Conservation (phyloP, 768 basidiomycete genomes). For the Leccinum uliginosum region DNA sequence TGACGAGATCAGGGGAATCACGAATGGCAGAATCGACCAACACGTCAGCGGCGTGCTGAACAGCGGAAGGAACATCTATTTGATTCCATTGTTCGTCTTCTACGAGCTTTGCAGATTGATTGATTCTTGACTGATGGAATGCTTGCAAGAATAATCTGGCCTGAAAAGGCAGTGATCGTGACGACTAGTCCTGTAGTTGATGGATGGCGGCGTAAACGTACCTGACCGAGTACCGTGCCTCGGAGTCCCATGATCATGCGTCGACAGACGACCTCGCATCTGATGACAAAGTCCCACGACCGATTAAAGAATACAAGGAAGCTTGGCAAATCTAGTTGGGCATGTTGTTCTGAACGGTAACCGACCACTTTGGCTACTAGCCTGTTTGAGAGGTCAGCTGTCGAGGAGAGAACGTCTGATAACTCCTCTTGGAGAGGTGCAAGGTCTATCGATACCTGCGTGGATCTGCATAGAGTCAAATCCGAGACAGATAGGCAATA, state of each 20-base stretch:
- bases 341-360: conserved; percentile 75
- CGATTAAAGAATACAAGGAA: conserved; percentile 81
- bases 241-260: conserved; percentile 92
- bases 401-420: conserved; percentile 69
- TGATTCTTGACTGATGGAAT: conserved; percentile 81
- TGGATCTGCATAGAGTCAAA: conserved; percentile 30
- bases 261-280: conserved; percentile 78
- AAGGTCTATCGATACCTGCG: conserved; percentile 37
- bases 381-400: conserved; percentile 82
- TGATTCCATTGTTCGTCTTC: conserved; percentile 96
- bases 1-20: conserved; percentile 68
- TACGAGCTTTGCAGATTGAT: conserved; percentile 80
- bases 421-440: conserved; percentile 60
- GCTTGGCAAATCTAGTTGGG: conserved; percentile 61
- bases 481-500: neutral
- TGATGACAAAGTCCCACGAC: conserved; percentile 87
- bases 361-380: conserved; percentile 76
- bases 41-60: conserved; percentile 71
- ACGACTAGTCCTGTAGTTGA: neutral
- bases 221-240: conserved; percentile 82
- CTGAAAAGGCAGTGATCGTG: conserved; percentile 32
- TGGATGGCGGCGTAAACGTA: conserved; percentile 28
- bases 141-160: conserved; percentile 82
- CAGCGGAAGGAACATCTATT: conserved; percentile 53
- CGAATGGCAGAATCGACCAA: conserved; percentile 78